Evolutionary conservation across 805 yeast genomes (phyloP).

Genomic region (Komagataella populi): DNA sequence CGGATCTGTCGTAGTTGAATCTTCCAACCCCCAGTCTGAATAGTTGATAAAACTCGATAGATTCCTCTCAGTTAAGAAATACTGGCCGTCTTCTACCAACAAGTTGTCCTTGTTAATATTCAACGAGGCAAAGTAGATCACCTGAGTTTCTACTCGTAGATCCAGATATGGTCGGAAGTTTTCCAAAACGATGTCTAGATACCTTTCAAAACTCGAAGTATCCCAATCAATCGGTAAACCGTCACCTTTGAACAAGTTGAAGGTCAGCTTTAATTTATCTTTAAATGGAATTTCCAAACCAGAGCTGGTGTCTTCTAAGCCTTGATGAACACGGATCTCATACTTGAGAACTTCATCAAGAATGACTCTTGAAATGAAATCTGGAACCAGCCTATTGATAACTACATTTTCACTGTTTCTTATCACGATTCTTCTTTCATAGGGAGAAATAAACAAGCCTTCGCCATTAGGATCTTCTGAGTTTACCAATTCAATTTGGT

Average conservation of each 20-base stretch:
- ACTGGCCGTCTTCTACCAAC: slow-evolving; percentile 12
- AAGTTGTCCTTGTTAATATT: slow-evolving; percentile 12
- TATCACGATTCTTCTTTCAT: slow-evolving; percentile 18
- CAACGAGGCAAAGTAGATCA: slow-evolving; percentile 50
- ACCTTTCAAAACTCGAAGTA: slow-evolving; percentile 37
- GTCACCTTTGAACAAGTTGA: slow-evolving; percentile 27
- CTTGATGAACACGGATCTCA: slow-evolving; percentile 20
- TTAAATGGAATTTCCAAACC: background rate
- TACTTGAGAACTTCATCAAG: slow-evolving; percentile 23
- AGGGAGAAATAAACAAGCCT: slow-evolving; percentile 21
- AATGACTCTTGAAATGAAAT: slow-evolving; percentile 21
- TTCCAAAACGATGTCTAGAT: slow-evolving; percentile 19
- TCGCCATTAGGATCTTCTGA: slow-evolving; percentile 11
- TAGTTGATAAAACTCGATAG: slow-evolving; percentile 69
- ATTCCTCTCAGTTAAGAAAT: slow-evolving; percentile 30
- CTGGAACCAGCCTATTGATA: slow-evolving; percentile 16
- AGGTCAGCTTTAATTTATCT: background rate
- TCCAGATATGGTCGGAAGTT: slow-evolving; percentile 44
- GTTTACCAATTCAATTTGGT: slow-evolving; percentile 21
- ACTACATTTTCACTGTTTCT: slow-evolving; percentile 15
- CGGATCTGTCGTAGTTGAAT: slow-evolving; percentile 39
- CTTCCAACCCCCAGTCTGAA: slow-evolving; percentile 66
- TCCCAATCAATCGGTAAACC: slow-evolving; percentile 66
- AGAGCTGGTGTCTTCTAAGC: slow-evolving; percentile 2
- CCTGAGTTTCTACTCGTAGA: slow-evolving; percentile 68